Conservation (phyloP, 495 filamentous ascomycete species). For the Xylaria sp. region DNA sequence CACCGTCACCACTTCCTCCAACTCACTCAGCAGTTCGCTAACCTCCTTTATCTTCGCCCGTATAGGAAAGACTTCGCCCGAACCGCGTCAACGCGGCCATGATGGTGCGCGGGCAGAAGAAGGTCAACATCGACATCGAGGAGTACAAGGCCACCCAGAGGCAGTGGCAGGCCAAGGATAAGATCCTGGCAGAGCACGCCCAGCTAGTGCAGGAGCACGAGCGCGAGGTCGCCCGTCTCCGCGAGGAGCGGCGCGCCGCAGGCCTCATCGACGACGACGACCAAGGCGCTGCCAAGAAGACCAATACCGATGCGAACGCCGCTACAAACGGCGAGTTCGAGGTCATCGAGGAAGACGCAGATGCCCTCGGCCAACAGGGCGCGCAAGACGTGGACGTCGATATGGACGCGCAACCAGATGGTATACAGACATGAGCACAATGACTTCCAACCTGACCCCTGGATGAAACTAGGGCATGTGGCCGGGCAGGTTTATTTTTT, state of each 20-base stretch:
- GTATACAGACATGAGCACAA: background rate
- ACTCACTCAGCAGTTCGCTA: background rate
- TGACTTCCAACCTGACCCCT: background rate
- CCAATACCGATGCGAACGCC: conserved; percentile 42
- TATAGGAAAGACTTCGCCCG: conserved; percentile 71
- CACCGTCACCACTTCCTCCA: background rate
- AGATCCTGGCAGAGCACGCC: conserved; percentile 75
- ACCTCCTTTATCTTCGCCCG: background rate
- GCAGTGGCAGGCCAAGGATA: conserved; percentile 61
- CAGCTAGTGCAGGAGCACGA: conserved; percentile 70
- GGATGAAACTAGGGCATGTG: background rate
- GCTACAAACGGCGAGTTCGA: conserved; percentile 36
- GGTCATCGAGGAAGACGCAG: conserved; percentile 34
- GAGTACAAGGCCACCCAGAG: conserved; percentile 70
- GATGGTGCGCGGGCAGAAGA: conserved; percentile 57
- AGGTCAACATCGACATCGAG: conserved; percentile 66
- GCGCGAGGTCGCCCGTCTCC: conserved; percentile 56
- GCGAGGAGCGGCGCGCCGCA: conserved; percentile 46
- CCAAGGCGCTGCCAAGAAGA: conserved; percentile 39
- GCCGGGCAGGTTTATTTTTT: background rate
- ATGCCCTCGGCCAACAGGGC: conserved; percentile 10
- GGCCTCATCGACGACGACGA: conserved; percentile 46
- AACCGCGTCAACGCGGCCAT: conserved; percentile 72
- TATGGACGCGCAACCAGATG: conserved; percentile 15
- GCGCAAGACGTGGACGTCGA: background rate